Evolutionary conservation across 345 rosid genomes (phyloP).

Genomic region (Gossypium australe): DNA sequence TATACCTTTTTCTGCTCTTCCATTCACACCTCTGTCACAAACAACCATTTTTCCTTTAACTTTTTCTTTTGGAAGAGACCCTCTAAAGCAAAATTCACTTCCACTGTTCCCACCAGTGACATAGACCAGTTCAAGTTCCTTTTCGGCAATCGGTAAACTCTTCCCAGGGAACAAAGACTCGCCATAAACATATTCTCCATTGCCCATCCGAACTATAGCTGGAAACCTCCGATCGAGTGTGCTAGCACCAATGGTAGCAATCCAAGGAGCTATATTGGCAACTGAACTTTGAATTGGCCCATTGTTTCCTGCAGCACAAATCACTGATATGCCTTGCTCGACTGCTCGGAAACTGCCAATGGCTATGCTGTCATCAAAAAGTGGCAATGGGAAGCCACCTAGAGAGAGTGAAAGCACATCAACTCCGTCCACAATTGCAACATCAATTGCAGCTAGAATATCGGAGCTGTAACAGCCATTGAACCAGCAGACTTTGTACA

Average conservation of each 20-base stretch:
- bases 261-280: conserved; percentile 92
- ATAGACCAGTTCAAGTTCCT: conserved; percentile 64
- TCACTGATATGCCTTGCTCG: conserved; percentile 72
- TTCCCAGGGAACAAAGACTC: conserved; percentile 76
- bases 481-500: conserved; percentile 88
- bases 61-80: conserved; percentile 61
- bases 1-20: conserved; percentile 82
- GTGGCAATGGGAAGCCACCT: conserved; percentile 81
- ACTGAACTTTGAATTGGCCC: conserved; percentile 78
- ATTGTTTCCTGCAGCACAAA: conserved; percentile 90
- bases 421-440: conserved; percentile 71
- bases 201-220: conserved; percentile 53
- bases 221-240: conserved; percentile 83
- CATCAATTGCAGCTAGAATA: conserved; percentile 80
- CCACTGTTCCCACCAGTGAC: conserved; percentile 51
- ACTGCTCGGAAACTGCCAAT: conserved; percentile 86
- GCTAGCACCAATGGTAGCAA: conserved; percentile 81
- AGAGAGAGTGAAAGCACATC: conserved; percentile 83
- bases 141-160: conserved; percentile 23
- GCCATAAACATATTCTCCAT: conserved; percentile 59
- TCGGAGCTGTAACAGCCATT: conserved; percentile 87
- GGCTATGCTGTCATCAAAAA: conserved; percentile 76
- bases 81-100: conserved; percentile 69
- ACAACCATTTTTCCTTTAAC: conserved; percentile 77
- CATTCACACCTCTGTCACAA: conserved; percentile 84